Percentiles rank a stretch among this genome's conserved stretches.
Conservation (phyloP, 805 yeast species). For the Yamadazyma insecticola region DNA sequence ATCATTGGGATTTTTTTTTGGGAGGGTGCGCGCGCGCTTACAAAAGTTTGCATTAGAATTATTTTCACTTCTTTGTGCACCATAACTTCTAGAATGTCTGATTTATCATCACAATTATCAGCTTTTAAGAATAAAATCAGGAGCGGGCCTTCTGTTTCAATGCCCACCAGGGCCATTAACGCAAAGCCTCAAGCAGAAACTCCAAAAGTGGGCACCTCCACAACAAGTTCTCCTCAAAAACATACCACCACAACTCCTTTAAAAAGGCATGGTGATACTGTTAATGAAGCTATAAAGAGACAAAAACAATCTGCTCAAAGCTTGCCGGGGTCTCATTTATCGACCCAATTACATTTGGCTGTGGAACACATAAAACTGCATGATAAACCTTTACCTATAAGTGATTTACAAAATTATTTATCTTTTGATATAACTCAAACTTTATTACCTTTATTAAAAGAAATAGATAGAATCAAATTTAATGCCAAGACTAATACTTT, state of each 20-base stretch:
- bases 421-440: conserved; percentile 57
- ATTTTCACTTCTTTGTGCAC: too few species aligned
- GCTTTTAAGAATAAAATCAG: conserved; percentile 43
- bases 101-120: conserved; percentile 40
- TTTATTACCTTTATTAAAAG: conserved; percentile 65
- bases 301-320: conserved; percentile 20
- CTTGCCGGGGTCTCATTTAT: conserved; percentile 57
- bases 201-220: too few species aligned
- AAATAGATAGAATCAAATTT: conserved; percentile 72
- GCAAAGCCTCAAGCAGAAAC: not conserved
- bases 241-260: conserved; percentile 6
- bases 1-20: too few species aligned
- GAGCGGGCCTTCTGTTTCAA: conserved; percentile 40
- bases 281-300: conserved; percentile 31
- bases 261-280: conserved; percentile 15
- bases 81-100: conserved; percentile 28
- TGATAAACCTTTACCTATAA: conserved; percentile 65
- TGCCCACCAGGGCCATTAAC: conserved; percentile 21
- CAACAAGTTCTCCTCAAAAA: conserved; percentile 8
- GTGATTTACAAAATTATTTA: conserved; percentile 63
- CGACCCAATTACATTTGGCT: conserved; percentile 86
- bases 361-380: conserved; percentile 79
- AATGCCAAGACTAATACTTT: conserved; percentile 59
- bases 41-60: too few species aligned
- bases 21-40: too few species aligned